Evolutionary conservation across 768 basidiomycete genomes (phyloP), one percentile per base, ranked within the genome.

Genomic region (Psilocybe sp.): DNA sequence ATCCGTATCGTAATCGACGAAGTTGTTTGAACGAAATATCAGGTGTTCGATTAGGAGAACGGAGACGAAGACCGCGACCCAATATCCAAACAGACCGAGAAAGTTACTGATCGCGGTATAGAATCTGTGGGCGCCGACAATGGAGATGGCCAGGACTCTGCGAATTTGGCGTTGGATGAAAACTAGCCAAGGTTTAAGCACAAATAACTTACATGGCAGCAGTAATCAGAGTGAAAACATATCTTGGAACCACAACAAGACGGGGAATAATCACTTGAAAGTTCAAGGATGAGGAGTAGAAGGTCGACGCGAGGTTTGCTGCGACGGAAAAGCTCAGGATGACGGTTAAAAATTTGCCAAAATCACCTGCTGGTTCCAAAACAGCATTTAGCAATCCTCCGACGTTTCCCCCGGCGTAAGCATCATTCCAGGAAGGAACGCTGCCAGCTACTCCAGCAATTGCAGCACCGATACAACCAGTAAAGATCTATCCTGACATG

Each of bases 271-370:
- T 74, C 1, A 85, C 74, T 61, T 92, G 89, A 55, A 88, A 70
- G 60, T 80, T 84, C 49, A 92, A 74, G 1, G 82, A 79, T 44
- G 86, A 78, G 31, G 85, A 88, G 64, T 96, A 96, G 49, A 92
- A 81, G 11, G 89, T 86, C 1, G 85, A 80, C 1, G 88, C 86
- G 34, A 89, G 84, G 67, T 92, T 93, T 1, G 81, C 87, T 2
- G 82, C 80, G 37, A 92, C 87, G 47, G 85, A 87, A 20, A 96
- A 72, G 47, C 87, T 87, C 53, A 94, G 74, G 42, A 95, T 68
- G 35, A 92, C 85, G 0, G 83, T 85, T 40, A 91, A 69, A 69
- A 91, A 85, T 59, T 88, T 85, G 3, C 88, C 84, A 63, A 89
- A 90, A 16, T 77, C 77, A n/a, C 81, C 80, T 0, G 74, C 72